Base-by-base conservation (phyloP, 164 flowering plant genomes). In the Nelumbo lutea region DNA sequence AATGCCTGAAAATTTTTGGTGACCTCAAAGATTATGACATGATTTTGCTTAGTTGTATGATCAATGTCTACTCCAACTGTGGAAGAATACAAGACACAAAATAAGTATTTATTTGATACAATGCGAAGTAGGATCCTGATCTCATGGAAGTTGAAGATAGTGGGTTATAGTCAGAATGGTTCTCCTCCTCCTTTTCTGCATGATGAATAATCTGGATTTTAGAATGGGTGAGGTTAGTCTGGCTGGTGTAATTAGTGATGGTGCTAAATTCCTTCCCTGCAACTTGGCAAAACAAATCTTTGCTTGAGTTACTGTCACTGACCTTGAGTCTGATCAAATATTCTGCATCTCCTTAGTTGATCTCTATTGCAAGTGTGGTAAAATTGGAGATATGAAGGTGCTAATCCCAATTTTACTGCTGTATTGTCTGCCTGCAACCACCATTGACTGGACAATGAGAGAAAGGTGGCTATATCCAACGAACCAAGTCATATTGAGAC, bases 91-190 rank as follows among this genome's bases (percentile, higher is more conserved):
- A 83, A 43, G 86, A 87, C 67, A 96, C 96, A 82, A 76, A 71
- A 2, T 39, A 38, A 65, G 27, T 27, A 27, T 27, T 27, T 89
- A 38, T 92, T 90, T 72, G 71, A 81, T 27, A 78, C 14, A n/a
- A 87, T 90, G 82, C 80, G 78, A 13, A 62, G n/a, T 61, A 90
- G 76, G 75, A 87, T 84, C 73, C 71, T 88, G 77, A 86, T 90
- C 61, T 86, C 98, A 10, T 90, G 96, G 98, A 92, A 92, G 66
- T 85, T 96, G 9, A 88, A 90, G 90, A 76, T 90, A 45, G 90
- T 84, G 7, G 90, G 88, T 51, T 79, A 84, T 52, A 83, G 84
- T 70, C 93, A 87, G 68, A 91, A 91, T 75, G 87, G 91, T 56
- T 83, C 68, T 75, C 83, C 89, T 27, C 15, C 68, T 79, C 70